Evolutionary conservation across 1,284 basidiomycete genomes (phyloP), one percentile per base, ranked within the genome.

Genomic region (Anthracocystis walkeri): DNA sequence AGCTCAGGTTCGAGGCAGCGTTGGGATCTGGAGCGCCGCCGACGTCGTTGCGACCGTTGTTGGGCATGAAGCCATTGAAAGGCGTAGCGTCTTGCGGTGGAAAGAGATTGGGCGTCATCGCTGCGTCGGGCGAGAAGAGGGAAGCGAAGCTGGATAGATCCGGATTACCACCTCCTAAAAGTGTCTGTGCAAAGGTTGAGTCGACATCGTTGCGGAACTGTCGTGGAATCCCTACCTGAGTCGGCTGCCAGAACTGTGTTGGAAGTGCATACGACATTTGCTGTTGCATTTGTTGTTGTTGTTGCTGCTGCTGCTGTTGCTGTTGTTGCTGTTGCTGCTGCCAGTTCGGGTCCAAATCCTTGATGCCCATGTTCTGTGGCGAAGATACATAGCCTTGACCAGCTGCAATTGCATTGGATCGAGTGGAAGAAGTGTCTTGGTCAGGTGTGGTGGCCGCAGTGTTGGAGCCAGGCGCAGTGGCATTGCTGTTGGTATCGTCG

Each of bases 181-280:
- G 61, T 18, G 64, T 75, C 29, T 75, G 73, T 7, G 68, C 58
- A 18, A 75, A 75, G 16, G 58, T 63, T 23, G 68, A 64, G 18
- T 75, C 73, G 40, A 63, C 51, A 23, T 58, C 40, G 41, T 58
- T 60, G 31, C 59, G 41, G 27, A 35, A 51, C 21, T 54, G 41
- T 8, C 41, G 21, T 18, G 48, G 23, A 21, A 46, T 20, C 25
- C 45, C 57, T 4, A 35, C 14, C 4, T 33, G 31, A 11, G 59
- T 35, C 4, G 64, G 64, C 31, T 64, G 64, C 69, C 64, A 66
- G 44, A 66, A 66, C 10, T 66, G 59, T 20, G 14, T 59, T 10
- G 69, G 64, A 0, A 66, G 57, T 5, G 61, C 48, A n/a, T 52
- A 57, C 1, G 48, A 20, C 35, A 35, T 51, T 44, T 57, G 58